phyloP scores from a whole-genome alignment of 331 rosid genomes.

The Rhamnella rubrinervis region DNA sequence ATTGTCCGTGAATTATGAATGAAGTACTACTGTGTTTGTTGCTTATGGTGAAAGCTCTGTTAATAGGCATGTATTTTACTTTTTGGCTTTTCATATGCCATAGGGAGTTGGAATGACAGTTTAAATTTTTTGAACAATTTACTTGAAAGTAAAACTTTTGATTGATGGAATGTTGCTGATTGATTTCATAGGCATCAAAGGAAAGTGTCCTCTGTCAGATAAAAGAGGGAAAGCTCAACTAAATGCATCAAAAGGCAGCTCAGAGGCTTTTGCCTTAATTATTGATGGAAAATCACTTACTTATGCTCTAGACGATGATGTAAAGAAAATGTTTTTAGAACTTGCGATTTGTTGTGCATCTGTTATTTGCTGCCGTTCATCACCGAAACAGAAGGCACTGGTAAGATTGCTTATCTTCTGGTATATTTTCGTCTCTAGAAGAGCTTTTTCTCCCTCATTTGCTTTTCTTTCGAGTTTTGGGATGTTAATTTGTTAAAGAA shows the following conservation, averaged over 20 bases:
- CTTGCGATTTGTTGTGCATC: constrained; percentile 77
- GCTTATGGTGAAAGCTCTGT: too few relatives aligned
- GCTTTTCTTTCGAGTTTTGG: neutral
- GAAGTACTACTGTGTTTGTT: too few relatives aligned
- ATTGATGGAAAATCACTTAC: constrained; percentile 92
- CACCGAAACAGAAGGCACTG: constrained; percentile 97
- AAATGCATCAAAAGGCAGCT: constrained; percentile 44
- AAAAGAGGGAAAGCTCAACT: constrained; percentile 53
- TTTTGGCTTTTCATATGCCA: too few relatives aligned
- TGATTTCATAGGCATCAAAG: constrained; percentile 63
- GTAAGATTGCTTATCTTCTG: constrained; percentile 38
- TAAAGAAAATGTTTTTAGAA: constrained; percentile 62
- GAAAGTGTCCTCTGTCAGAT: constrained; percentile 57
- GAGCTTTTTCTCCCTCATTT: neutral
- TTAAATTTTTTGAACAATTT: constrained; percentile 1
- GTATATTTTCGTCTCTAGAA: neutral
- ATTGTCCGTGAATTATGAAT: too few relatives aligned
- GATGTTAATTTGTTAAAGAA: neutral
- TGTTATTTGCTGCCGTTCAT: constrained; percentile 94
- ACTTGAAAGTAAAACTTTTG: constrained; percentile 3
- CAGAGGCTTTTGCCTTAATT: constrained; percentile 81
- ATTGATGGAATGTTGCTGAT: constrained; percentile 28
- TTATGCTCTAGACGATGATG: constrained; percentile 71
- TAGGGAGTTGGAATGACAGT: neutral
- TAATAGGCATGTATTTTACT: too few relatives aligned